Base-by-base conservation (phyloP, 140 eudicot species). In the Oenanthe javanica region DNA sequence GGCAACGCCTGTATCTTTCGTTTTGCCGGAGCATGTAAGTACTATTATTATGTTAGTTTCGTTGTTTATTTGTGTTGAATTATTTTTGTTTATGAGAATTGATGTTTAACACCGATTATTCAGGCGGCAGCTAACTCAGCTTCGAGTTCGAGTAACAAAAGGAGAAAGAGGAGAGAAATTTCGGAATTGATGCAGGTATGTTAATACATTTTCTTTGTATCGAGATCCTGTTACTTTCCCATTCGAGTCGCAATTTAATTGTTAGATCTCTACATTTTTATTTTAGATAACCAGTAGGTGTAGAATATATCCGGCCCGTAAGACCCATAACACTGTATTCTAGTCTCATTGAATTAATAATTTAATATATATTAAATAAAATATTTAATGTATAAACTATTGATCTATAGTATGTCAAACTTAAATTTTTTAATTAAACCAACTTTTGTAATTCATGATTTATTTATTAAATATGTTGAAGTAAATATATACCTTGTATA, bases 151-250 rank as follows among this genome's bases (percentile, higher is more conserved):
- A 61, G 70, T 61, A 61, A 61, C 38, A 61, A 61, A 10, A 61
- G 70, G 38, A n/a, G 70, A 12, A 61, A 61, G 70, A 61, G 70
- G 2, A 61, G 70, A 7, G 70, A 61, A 61, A 61, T 61, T 0
- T 61, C 70, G 70, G 70, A 61, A 18, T 3, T 61, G 70, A 61
- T 61, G 70, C 70, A 61, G 70, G 70, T 61, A 61, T 61, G 70
- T 10, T 36, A 23, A 23, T 61, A 61, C 38, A 61, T 59, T 31
- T 61, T 61, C 14, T 0, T n/a, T 23, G 70, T 61, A 61, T 61
- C 70, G 23, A 61, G n/a, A 27, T 59, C 9, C 69, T n/a, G 69
- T 59, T 59, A 59, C 69, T 59, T 59, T 59, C 69, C 31, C 69
- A 5, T 59, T 59, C 69, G 69, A 59, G 69, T 59, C 9, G 46